phyloP scores from a whole-genome alignment of 2,329 filamentous ascomycete genomes.

The Fusarium guadeloupense region DNA sequence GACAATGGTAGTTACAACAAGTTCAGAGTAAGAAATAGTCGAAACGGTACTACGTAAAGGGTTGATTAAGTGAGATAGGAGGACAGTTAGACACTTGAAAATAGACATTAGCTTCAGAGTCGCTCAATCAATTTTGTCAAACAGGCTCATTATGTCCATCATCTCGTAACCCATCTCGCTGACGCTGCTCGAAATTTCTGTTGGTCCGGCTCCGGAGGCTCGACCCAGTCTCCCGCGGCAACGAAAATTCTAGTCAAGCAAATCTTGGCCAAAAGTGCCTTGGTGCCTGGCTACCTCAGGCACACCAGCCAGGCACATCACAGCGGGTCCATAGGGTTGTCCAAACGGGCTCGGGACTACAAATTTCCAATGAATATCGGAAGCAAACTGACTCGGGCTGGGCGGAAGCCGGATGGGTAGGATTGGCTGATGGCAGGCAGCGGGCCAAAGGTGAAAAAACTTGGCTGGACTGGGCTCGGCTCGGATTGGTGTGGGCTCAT shows the following conservation, averaged over 20 bases:
- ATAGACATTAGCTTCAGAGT: no score
- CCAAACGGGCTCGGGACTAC: constrained; percentile 14
- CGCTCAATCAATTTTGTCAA: no score
- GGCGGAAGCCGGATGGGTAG: constrained; percentile 24
- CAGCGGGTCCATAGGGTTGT: neutral
- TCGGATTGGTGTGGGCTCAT: constrained; percentile 4
- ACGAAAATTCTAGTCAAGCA: constrained; percentile 29
- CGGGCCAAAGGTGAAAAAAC: constrained; percentile 22
- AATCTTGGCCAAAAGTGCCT: constrained; percentile 2
- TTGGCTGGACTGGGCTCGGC: constrained; percentile 22
- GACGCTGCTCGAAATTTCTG: constrained; percentile 8
- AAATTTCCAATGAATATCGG: constrained; percentile 14
- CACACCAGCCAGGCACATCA: constrained; percentile 23
- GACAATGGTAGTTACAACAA: no score
- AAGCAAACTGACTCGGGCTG: constrained; percentile 31
- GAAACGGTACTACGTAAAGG: no score
- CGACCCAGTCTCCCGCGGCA: constrained; percentile 16
- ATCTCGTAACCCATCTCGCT: neutral
- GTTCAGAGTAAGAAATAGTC: no score
- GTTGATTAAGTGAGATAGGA: no score
- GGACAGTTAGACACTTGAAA: no score
- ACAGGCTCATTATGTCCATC: neutral
- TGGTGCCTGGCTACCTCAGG: constrained; percentile 9
- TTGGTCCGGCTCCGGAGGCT: constrained; percentile 11
- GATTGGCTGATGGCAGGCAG: constrained; percentile 27